These are phyloP conservation scores for Scedosporium boydii DNA, from an alignment of 2,329 filamentous ascomycete genomes.

Conservation along the genomic window DNA sequence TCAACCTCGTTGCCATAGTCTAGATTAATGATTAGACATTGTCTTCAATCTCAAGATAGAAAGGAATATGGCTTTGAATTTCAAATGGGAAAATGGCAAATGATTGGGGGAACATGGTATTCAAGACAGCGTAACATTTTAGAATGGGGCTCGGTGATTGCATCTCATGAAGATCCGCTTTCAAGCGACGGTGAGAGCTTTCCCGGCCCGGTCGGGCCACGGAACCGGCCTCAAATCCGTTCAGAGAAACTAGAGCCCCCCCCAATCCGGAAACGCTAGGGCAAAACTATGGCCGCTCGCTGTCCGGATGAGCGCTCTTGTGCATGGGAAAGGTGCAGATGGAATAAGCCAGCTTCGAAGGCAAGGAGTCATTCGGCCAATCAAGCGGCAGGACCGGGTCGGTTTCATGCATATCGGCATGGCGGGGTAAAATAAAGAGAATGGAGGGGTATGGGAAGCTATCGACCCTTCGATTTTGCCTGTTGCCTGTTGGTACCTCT, in stretches of 20 bases:
- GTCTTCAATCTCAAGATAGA: background rate
- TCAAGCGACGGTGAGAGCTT: too few relatives aligned
- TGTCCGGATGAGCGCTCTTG: background rate
- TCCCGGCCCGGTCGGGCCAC: background rate
- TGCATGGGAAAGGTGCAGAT: background rate
- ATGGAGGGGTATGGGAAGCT: background rate
- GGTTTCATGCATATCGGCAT: constrained; percentile 1
- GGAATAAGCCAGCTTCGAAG: background rate
- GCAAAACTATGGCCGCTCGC: background rate
- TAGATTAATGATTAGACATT: constrained; percentile 19
- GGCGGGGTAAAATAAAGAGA: constrained; percentile 1
- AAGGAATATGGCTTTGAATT: background rate
- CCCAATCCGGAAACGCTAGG: background rate
- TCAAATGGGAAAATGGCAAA: background rate
- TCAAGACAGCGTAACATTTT: too few relatives aligned
- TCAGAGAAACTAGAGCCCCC: background rate
- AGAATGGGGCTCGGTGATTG: too few relatives aligned
- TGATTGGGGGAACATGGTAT: background rate
- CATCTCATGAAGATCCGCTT: too few relatives aligned
- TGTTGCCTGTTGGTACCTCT: background rate
- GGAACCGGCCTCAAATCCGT: background rate
- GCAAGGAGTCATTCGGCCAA: background rate
- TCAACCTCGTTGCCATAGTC: constrained; percentile 81
- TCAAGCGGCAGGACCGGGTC: background rate
- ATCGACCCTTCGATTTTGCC: constrained; percentile 1